Evolutionary conservation across 2,329 filamentous ascomycete species (phyloP), one percentile per base, ranked within the genome.

Genomic region (Pseudogymnoascus sp.): DNA sequence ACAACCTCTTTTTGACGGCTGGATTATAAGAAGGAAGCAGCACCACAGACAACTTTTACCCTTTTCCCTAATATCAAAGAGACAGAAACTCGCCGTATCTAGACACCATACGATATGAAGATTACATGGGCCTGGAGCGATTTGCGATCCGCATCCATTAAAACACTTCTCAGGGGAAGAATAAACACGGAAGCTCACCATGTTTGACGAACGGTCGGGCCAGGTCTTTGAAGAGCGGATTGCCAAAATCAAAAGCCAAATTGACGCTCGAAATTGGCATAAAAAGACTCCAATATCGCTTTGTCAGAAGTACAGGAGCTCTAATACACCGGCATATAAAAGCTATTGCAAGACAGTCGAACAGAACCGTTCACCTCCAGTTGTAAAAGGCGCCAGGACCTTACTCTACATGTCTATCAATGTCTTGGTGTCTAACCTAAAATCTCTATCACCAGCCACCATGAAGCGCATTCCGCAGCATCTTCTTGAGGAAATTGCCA

Each of bases 211-310:
- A 30, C 35, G 60, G n/a, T 66, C 70, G 7, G 70, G 70, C 3
- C 69, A 69, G 58, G 59, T 70, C 2, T 71, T 65, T 43, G 65
- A 62, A 7, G 70, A 71, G 62, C 65, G 57, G 12, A 67, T 61
- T 43, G 57, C 62, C 25, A 18, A 64, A 11, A 63, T 67, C 14
- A 61, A 64, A 22, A 61, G 37, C 25, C 41, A 41, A 15, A 35
- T 20, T 6, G 60, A 62, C 39, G 65, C 66, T 60, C 60, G 58
- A n/a, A 22, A 66, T 41, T 71, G 68, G 69, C 62, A 62, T 25
- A 61, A 61, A 18, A 58, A 60, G 47, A 58, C 47, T 6, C 33
- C 35, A 33, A 36, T 64, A 35, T 57, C 62, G 15, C 37, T 60
- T 25, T 58, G 63, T 28, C 60, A 60, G 43, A 61, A 61, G 28